Evolutionary conservation across 495 filamentous ascomycete genomes (phyloP), one percentile per base, ranked within the genome.

Genomic region (Ramalina peruviana): DNA sequence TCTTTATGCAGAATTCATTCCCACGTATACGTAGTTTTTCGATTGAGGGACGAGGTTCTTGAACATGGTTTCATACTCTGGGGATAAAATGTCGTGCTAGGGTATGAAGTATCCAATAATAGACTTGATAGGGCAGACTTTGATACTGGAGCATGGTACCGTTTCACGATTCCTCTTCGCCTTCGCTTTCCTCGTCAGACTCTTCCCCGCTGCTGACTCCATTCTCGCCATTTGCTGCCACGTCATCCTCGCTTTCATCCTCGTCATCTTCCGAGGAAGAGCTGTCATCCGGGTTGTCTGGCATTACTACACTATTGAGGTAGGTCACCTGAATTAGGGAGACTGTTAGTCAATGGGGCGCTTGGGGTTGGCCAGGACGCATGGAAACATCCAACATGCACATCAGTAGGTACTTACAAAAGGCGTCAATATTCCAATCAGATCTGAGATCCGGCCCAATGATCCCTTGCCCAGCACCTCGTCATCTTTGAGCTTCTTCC

Each of bases 231-330:
- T 46, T 37, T 6, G 47, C 48, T 17, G 41, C 53, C 21, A 33
- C 49, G 17, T 48, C 45, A 9, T 53, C 44, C 13, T 12, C 40
- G 3, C 42, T 38, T 40, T 51, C 53, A n/a, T 52, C 30, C 25
- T 27, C 45, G 36, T 51, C 21, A 11, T 42, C 46, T 43, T 46
- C 48, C 6, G 57, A 54, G 21, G 15, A 23, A 15, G 33, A 21
- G 26, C 51, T 49, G 13, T 52, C 58, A n/a, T 51, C 40, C 5
- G 48, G 53, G 13, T 57, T 47, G 61, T 85, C 81, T 20, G 81
- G 81, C 80, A 78, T 81, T 50, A 81, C 75, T 23, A 79, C 68
- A 52, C 69, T 72, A 52, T 82, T 82, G 36, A 82, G 67, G 64
- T 74, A 78, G 47, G 74, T 73, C 30, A 82, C 69, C 78, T 81